Evolutionary conservation across 768 basidiomycete species (phyloP), one percentile per base, ranked within the genome.

Genomic region (Hebeloma cylindrosporum): DNA sequence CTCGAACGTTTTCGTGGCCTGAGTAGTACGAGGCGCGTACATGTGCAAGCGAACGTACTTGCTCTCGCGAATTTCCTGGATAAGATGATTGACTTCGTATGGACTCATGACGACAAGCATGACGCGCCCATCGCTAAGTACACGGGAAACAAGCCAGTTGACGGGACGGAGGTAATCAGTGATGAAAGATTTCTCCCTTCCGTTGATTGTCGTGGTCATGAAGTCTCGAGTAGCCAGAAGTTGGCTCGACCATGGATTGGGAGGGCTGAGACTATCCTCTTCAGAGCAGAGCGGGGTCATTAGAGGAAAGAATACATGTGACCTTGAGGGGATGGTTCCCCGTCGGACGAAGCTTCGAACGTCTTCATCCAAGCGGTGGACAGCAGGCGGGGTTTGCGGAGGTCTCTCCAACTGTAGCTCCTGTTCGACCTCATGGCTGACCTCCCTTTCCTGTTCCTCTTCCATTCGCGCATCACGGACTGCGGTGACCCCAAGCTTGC

Each of bases 381-480:
- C 7, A 6, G 62, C 63, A 5, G 70, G 52, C 3, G 25, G 26
- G 3, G 61, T 60, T 21, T 33, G 57, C 1, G 62, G 51, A 4
- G 72, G 69, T 4, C 72, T 61, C 51, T 72, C 59, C 1, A 68
- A 45, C 41, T 75, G 62, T 7, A 54, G 59, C 45, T 78, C 75
- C 5, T 52, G 57, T 48, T 77, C 74, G 3, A 65, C 58, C 52
- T 79, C 72, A 14, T 68, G 69, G 4, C 53, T 48, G 6, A 79
- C 58, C 44, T 79, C 75, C 20, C 76, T 59, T 41, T 79, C 78
- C 46, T 78, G 77, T 47, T 78, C 77, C 50, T 78, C 74, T 21
- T 69, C 69, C 55, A 73, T 52, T n/a, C 37, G 52, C 14, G 26
- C 47, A n/a, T 57, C 48, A 10, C 37, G 27, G 3, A 67, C 27